Percentiles rank a stretch among this genome's conserved stretches.
Conservation (phyloP, 805 yeast species). For the Yarrowia bubula region DNA sequence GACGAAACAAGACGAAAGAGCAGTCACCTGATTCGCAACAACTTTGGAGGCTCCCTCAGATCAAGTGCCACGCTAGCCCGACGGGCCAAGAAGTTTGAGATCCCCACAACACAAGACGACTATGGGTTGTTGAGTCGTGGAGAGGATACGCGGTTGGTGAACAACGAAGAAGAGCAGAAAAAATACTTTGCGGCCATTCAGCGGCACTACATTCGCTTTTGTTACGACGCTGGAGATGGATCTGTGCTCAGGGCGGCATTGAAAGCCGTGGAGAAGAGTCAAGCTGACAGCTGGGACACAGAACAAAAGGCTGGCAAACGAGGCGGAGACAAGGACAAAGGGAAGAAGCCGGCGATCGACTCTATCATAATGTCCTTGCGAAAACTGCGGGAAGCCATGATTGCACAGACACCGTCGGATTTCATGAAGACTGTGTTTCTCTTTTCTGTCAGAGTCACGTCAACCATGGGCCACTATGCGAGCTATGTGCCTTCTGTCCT, state of each 20-base stretch:
- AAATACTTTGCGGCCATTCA: constrained; percentile 11
- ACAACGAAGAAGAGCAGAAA: constrained; percentile 26
- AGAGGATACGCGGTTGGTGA: constrained; percentile 39
- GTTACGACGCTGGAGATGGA: constrained; percentile 8
- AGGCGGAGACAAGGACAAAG: not conserved
- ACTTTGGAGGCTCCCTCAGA: not conserved
- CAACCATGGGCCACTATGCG: constrained; percentile 50
- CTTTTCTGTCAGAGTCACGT: constrained; percentile 48
- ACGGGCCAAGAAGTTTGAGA: constrained; percentile 18
- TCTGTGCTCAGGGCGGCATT: not conserved
- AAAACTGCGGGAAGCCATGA: constrained; percentile 57
- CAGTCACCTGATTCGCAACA: not conserved
- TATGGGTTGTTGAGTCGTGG: constrained; percentile 50
- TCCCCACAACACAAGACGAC: constrained; percentile 22
- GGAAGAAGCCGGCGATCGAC: constrained; percentile 20
- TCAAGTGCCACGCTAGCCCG: not conserved
- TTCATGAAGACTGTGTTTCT: constrained; percentile 50
- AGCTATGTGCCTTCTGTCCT: constrained; percentile 55
- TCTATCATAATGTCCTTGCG: constrained; percentile 26
- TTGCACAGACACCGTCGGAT: constrained; percentile 41
- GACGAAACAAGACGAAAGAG: not conserved
- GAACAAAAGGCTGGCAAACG: constrained; percentile 3
- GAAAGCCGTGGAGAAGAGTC: constrained; percentile 3
- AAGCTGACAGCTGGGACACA: not conserved
- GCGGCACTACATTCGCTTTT: constrained; percentile 21